Evolutionary conservation across 306 rosid species (phyloP).

Genomic region (Cucurbita argyrosperma): DNA sequence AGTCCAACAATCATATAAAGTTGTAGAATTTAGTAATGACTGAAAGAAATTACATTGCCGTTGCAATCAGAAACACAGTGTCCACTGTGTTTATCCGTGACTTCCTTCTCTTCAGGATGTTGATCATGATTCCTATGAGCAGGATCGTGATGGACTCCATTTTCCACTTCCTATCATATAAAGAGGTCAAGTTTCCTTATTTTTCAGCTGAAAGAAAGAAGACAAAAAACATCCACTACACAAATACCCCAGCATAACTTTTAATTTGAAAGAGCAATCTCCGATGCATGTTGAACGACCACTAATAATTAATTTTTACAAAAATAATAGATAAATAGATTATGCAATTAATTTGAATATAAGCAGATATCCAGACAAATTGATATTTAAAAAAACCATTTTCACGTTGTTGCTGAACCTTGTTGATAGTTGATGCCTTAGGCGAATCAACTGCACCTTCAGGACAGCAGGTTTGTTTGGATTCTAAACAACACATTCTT

Average conservation of each 20-base stretch:
- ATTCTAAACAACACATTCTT: constrained; percentile 23
- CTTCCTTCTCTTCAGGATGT: constrained; percentile 19
- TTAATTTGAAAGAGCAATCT: background rate
- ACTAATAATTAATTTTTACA: background rate
- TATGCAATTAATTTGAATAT: background rate
- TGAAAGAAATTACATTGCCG: constrained; percentile 51
- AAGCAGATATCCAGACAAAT: background rate
- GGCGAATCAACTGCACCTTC: constrained; percentile 30
- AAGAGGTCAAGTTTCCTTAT: constrained; percentile 54
- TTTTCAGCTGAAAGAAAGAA: constrained; percentile 29
- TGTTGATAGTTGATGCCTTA: constrained; percentile 6
- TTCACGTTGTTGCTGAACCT: constrained; percentile 35
- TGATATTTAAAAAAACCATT: background rate
- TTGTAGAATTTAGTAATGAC: background rate
- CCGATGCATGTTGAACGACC: background rate
- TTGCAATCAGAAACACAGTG: constrained; percentile 31
- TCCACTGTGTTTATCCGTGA: constrained; percentile 26
- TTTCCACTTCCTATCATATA: constrained; percentile 58
- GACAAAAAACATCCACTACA: constrained; percentile 6
- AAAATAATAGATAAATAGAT: no score
- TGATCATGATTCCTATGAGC: constrained; percentile 21
- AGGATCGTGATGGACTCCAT: constrained; percentile 27
- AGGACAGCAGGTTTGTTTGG: constrained; percentile 25
- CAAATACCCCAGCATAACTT: background rate
- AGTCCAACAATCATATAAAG: background rate